These are phyloP conservation scores for Chlamydomonas eustigma DNA, from an alignment of 139 green algal species.

Conservation along the genomic window DNA sequence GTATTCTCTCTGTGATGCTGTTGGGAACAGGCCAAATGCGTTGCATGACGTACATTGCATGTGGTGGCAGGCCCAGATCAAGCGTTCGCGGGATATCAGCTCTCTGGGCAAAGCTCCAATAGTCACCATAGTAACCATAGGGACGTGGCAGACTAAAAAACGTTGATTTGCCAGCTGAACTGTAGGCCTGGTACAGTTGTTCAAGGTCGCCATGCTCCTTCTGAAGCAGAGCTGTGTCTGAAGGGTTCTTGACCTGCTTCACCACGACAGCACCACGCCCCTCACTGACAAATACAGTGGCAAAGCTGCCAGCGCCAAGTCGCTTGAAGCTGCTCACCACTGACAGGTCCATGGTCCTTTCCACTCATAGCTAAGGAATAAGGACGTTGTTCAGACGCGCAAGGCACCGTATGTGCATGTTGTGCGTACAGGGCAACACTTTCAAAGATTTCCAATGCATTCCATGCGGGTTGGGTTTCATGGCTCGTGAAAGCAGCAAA, in stretches of 20 bases:
- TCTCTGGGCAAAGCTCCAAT: not conserved
- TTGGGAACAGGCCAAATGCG: constrained; percentile 11
- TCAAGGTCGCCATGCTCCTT: constrained; percentile 4
- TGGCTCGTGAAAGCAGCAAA: too few species aligned
- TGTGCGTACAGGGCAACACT: too few species aligned
- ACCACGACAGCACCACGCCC: not conserved
- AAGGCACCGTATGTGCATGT: too few species aligned
- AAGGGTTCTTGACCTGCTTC: constrained; percentile 6
- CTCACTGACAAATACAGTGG: not conserved
- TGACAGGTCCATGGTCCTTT: constrained; percentile 9
- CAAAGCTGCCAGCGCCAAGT: constrained; percentile 14
- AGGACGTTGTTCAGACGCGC: too few species aligned
- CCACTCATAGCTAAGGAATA: too few species aligned
- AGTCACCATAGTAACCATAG: not conserved
- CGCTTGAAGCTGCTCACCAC: not conserved
- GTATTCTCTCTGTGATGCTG: not conserved
- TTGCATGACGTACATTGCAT: constrained; percentile 14
- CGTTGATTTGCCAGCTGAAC: not conserved
- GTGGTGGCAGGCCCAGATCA: not conserved
- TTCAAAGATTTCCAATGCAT: too few species aligned
- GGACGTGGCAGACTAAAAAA: constrained; percentile 3
- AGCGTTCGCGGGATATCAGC: not conserved
- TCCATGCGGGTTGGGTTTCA: too few species aligned
- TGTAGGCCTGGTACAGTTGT: not conserved
- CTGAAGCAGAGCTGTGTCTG: not conserved